phyloP scores from a whole-genome alignment of 768 basidiomycete genomes.

The Tricholoma furcatifolium region DNA sequence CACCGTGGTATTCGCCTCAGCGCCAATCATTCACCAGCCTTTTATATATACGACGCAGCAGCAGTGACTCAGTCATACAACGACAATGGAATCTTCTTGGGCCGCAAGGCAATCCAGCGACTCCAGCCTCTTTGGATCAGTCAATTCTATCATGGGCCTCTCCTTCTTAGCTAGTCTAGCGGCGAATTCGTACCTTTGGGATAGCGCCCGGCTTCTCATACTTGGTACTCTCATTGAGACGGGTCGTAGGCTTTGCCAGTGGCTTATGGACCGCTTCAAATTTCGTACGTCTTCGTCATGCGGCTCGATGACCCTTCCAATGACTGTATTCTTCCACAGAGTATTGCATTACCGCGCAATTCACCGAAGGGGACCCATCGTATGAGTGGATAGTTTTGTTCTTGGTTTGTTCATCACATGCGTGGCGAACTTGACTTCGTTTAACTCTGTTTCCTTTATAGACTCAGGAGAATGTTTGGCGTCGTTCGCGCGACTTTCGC shows the following conservation, averaged over 20 bases:
- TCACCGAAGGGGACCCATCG: conserved; percentile 45
- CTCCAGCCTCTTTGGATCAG: conserved; percentile 6
- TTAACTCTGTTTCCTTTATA: conserved; percentile 10
- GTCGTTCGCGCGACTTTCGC: conserved; percentile 37
- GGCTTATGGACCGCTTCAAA: conserved; percentile 36
- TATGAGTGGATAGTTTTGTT: conserved; percentile 50
- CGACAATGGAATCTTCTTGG: background rate
- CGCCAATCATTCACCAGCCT: no score
- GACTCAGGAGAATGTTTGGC: conserved; percentile 46
- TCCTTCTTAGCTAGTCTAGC: conserved; percentile 34
- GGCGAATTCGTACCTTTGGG: conserved; percentile 21
- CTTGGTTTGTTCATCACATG: conserved; percentile 28
- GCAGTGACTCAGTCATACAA: background rate
- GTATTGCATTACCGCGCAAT: conserved; percentile 43
- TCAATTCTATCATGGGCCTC: conserved; percentile 33
- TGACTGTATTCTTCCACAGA: conserved; percentile 23
- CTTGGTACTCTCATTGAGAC: conserved; percentile 37
- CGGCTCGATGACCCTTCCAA: background rate
- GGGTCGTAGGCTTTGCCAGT: conserved; percentile 37
- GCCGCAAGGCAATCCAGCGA: background rate
- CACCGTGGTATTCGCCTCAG: background rate
- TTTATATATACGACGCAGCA: background rate
- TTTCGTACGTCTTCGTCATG: conserved; percentile 29
- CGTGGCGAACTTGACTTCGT: background rate
- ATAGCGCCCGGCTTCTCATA: conserved; percentile 28